Percentiles rank a stretch among this genome's conserved stretches.
Evolutionary conservation across 2,329 filamentous ascomycete genomes (phyloP).

Genomic region (Arthrobotrys musiformis): DNA sequence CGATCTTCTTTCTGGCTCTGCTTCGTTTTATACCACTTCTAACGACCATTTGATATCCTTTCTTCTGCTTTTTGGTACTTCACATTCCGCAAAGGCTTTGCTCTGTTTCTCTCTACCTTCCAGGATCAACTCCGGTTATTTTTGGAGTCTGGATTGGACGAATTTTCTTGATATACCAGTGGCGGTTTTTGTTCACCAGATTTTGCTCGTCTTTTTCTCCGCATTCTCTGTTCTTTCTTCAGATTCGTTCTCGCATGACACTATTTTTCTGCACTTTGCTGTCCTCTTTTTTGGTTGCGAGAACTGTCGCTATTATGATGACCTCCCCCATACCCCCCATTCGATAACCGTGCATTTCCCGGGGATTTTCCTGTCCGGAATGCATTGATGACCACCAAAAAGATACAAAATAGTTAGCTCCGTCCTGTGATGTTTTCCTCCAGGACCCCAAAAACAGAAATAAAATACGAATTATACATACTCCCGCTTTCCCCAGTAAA

Average conservation of each 20-base stretch:
- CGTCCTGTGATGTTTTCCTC: neutral
- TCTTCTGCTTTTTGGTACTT: constrained; percentile 23
- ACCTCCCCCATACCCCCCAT: no score
- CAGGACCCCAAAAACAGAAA: constrained; percentile 39
- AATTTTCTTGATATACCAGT: constrained; percentile 49
- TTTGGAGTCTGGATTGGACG: constrained; percentile 55
- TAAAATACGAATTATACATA: constrained; percentile 46
- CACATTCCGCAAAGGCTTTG: constrained; percentile 10
- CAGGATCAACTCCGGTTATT: constrained; percentile 51
- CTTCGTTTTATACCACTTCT: constrained; percentile 44
- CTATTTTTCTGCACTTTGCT: neutral
- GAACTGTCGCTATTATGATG: constrained; percentile 55
- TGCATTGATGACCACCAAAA: constrained; percentile 55
- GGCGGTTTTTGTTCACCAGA: constrained; percentile 16
- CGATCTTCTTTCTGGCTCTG: constrained; percentile 8
- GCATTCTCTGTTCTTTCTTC: constrained; percentile 3
- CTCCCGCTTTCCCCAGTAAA: neutral
- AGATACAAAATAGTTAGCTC: constrained; percentile 44
- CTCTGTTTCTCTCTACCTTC: constrained; percentile 36
- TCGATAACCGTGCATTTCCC: constrained; percentile 43
- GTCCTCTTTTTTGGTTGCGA: constrained; percentile 54
- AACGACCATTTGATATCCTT: constrained; percentile 56
- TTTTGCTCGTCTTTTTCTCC: neutral
- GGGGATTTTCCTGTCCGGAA: constrained; percentile 9
- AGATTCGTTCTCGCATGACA: constrained; percentile 20